phyloP scores from a whole-genome alignment of 108 stramenopile species.

The Cyclostephanos tholiformis region DNA sequence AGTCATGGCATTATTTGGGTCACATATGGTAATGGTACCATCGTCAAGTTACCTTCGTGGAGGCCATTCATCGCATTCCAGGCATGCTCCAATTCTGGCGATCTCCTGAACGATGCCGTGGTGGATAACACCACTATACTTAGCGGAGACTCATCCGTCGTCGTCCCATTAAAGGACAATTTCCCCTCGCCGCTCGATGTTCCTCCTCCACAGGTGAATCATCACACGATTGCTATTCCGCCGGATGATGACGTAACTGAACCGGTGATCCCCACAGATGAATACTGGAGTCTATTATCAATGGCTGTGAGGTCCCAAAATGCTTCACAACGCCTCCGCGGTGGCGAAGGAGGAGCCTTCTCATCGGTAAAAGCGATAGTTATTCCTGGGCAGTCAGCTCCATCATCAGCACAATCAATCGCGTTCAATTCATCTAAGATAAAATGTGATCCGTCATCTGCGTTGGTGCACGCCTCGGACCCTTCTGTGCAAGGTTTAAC shows the following conservation, averaged over 20 bases:
- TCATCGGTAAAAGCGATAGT: conserved; percentile 23
- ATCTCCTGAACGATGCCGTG: neutral
- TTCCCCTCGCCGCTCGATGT: conserved; percentile 49
- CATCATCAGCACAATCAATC: conserved; percentile 21
- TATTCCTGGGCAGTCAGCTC: conserved; percentile 11
- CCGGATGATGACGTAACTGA: conserved; percentile 13
- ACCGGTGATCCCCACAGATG: conserved; percentile 3
- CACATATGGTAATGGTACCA: conserved; percentile 71
- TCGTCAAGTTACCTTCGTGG: conserved; percentile 69
- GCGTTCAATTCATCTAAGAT: conserved; percentile 33
- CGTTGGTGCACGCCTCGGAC: neutral
- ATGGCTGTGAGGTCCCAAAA: conserved; percentile 4
- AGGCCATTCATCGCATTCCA: conserved; percentile 63
- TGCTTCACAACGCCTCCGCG: conserved; percentile 1
- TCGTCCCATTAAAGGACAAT: conserved; percentile 38
- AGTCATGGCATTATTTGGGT: conserved; percentile 64
- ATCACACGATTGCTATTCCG: neutral
- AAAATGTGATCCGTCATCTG: conserved; percentile 16
- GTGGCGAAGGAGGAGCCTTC: conserved; percentile 3
- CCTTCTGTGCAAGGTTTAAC: conserved; percentile 1
- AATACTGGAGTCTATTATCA: conserved; percentile 38
- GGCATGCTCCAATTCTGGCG: conserved; percentile 29
- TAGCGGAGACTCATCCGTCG: neutral
- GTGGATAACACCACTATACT: conserved; percentile 13
- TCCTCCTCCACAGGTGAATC: conserved; percentile 24